Evolutionary conservation across 306 rosid species (phyloP), one percentile per base, ranked within the genome.

Genomic region (Pyrus bretschneideri): DNA sequence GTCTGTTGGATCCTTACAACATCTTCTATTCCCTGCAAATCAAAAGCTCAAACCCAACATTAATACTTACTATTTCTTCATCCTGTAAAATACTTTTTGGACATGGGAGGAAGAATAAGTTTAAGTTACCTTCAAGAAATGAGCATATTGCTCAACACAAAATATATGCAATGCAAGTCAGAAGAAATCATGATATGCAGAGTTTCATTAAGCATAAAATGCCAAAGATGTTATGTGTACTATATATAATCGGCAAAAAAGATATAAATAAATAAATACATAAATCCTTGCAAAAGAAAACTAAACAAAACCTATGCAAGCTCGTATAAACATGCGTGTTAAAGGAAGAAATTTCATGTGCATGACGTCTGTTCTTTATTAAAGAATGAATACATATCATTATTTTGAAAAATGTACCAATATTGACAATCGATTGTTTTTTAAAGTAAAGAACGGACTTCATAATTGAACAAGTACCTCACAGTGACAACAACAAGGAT

Each of bases 21-120:
- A 79, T 92, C 97, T 83, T 88, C 96, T 67, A 92, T 91, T 87
- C 87, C 96, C 97, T 88, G 84, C 72, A 80, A 73, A 74, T 71
- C 49, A 73, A 49, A 57, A n/a, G 13, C 31, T 52, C 2, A 45
- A 38, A 52, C 66, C 49, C 22, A 72, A 31, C 31, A 33, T 33
- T 33, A 46, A 46, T 12, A 11, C 54, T 52, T 52, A 52, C 19
- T 52, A 21, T 52, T 6, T 15, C 3, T 52, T 17, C 21, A 21
- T 11, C 22, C 14, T 10, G 8, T 57, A 57, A 9, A 18, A 18
- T 52, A 52, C 12, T 2, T 57, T 57, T n/a, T 4, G 3, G 6
- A 57, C 25, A n/a, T 9, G 27, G 3, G 25, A n/a, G 9, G 40
- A 62, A 62, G 15, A 27, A 46, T 21, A 21, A 42, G 15, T 9